Evolutionary conservation across 2,329 filamentous ascomycete species (phyloP).

Genomic region (Epichloe typhina): DNA sequence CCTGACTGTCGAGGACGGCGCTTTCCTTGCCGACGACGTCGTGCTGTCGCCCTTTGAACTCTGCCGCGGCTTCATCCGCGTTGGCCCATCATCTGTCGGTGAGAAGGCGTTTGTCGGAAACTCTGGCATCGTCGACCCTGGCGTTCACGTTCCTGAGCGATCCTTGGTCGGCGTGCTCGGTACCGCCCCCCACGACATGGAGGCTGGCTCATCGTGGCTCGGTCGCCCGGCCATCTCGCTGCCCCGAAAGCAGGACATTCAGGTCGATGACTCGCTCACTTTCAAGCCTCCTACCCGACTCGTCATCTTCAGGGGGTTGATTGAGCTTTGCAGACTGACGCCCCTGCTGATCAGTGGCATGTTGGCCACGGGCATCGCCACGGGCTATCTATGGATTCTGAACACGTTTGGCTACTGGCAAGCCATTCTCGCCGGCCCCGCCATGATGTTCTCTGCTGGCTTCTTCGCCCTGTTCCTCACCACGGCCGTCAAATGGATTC

Average conservation of each 20-base stretch:
- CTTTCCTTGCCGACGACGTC: conserved; percentile 12
- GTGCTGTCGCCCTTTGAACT: conserved; percentile 9
- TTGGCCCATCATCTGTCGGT: conserved; percentile 8
- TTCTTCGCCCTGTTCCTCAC: conserved; percentile 5
- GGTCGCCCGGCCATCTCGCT: conserved; percentile 11
- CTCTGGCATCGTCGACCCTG: conserved; percentile 10
- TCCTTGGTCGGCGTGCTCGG: conserved; percentile 10
- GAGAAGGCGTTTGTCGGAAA: conserved; percentile 10
- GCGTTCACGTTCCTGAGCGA: conserved; percentile 7
- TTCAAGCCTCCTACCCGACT: conserved; percentile 9
- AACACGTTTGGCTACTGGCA: conserved; percentile 6
- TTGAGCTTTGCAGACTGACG: conserved; percentile 9
- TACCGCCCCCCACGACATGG: conserved; percentile 9
- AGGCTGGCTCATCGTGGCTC: conserved; percentile 11
- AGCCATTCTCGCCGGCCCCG: conserved; percentile 7
- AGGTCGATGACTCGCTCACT: conserved; percentile 9
- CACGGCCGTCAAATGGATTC: conserved; percentile 9
- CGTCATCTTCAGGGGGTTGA: conserved; percentile 5
- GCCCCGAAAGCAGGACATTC: conserved; percentile 6
- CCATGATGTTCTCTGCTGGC: conserved; percentile 3
- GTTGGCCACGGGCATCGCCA: conserved; percentile 1
- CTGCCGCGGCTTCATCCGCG: conserved; percentile 4
- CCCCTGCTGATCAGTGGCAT: conserved; percentile 7
- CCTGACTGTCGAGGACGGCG: conserved; percentile 9
- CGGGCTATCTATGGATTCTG: conserved; percentile 6